phyloP scores from a whole-genome alignment of 2,329 filamentous ascomycete species.

The Botryotinia globosa region DNA sequence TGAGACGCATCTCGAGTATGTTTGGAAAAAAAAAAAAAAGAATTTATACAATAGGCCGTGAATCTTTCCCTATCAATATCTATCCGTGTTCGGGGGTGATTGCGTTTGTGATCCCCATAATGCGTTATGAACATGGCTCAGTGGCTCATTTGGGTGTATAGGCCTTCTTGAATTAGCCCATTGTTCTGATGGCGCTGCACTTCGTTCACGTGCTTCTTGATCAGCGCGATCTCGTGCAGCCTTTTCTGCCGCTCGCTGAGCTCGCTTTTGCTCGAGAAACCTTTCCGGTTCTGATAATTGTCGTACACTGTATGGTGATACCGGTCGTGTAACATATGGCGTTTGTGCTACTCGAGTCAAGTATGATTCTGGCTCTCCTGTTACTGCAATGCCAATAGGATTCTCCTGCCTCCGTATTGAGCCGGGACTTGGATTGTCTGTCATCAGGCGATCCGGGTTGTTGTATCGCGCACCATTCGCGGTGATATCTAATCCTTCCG shows the following conservation, averaged over 20 bases:
- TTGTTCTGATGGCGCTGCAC: not conserved
- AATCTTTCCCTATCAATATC: not conserved
- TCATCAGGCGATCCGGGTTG: constrained; percentile 26
- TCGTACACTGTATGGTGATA: constrained; percentile 6
- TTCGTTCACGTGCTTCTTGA: not conserved
- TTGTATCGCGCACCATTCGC: constrained; percentile 22
- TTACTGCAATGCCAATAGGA: constrained; percentile 31
- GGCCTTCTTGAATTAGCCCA: constrained; percentile 7
- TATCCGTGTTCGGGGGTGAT: not conserved
- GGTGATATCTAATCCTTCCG: constrained; percentile 32
- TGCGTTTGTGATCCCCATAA: constrained; percentile 15
- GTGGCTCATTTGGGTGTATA: not conserved
- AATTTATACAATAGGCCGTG: constrained; percentile 16
- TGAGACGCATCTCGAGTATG: not conserved
- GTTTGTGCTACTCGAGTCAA: constrained; percentile 24
- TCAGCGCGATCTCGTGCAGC: constrained; percentile 1
- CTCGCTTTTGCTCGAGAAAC: constrained; percentile 28
- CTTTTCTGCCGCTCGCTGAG: not conserved
- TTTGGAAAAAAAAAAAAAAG: not conserved
- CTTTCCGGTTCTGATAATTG: constrained; percentile 23
- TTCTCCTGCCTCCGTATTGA: constrained; percentile 18
- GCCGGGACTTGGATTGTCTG: constrained; percentile 24
- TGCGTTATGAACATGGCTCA: constrained; percentile 9
- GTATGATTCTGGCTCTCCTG: constrained; percentile 28
- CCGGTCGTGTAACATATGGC: constrained; percentile 16